phyloP scores from a whole-genome alignment of 129 eudicot genomes.

The Silybum marianum region DNA sequence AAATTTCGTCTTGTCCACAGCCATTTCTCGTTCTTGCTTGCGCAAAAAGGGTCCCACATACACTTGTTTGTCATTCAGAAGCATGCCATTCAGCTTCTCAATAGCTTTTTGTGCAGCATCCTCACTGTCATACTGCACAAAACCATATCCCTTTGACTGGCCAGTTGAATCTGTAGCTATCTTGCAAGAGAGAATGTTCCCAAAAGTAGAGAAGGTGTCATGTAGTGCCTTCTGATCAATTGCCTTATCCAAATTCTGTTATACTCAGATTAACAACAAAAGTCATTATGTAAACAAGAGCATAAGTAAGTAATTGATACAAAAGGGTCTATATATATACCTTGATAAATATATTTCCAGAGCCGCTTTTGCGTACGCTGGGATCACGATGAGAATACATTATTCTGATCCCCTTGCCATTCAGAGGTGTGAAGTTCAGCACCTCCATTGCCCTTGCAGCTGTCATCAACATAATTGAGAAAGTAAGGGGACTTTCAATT shows the following conservation, averaged over 20 bases:
- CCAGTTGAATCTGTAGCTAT: conserved; percentile 70
- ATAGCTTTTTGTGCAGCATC: conserved; percentile 78
- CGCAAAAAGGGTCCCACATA: conserved; percentile 75
- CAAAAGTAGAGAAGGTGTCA: conserved; percentile 68
- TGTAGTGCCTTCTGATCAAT: conserved; percentile 76
- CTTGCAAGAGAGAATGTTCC: conserved; percentile 80
- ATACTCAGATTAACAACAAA: neutral
- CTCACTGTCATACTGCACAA: conserved; percentile 78
- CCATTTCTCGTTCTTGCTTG: conserved; percentile 69
- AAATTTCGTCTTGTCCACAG: conserved; percentile 53
- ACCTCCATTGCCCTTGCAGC: conserved; percentile 70
- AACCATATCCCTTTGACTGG: conserved; percentile 78
- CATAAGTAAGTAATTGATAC: neutral
- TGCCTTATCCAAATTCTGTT: conserved; percentile 77
- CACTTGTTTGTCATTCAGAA: conserved; percentile 69
- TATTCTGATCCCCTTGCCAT: conserved; percentile 65
- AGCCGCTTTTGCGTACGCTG: conserved; percentile 59
- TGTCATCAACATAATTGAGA: conserved; percentile 28
- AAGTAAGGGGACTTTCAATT: neutral
- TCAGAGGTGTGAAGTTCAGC: conserved; percentile 70
- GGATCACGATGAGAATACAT: conserved; percentile 83
- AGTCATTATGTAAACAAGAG: neutral
- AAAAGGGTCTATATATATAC: conserved; percentile 18
- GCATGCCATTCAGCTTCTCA: conserved; percentile 69
- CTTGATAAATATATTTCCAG: conserved; percentile 79